Evolutionary conservation across 2,329 filamentous ascomycete genomes (phyloP).

Genomic region (Fusarium bactridioides): DNA sequence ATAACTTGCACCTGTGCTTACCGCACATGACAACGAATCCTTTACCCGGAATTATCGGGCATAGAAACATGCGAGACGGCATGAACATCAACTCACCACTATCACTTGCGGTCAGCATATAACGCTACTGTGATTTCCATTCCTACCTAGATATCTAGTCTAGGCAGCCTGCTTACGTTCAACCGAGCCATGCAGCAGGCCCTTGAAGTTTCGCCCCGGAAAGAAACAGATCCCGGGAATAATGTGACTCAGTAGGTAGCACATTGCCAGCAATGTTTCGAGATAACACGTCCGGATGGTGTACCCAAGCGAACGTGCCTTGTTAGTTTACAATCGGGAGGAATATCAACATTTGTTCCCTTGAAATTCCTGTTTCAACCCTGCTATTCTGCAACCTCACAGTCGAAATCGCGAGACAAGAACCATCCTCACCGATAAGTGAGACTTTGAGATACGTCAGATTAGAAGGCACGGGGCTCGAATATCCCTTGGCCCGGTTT

Average conservation of each 20-base stretch:
- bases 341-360: neutral
- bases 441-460: slow-evolving; percentile 15
- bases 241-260: slow-evolving; percentile 15
- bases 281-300: slow-evolving; percentile 17
- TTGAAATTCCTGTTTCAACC: slow-evolving; percentile 12
- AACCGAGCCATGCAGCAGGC: neutral
- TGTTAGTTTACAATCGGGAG: neutral
- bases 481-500: neutral
- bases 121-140: neutral
- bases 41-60: neutral
- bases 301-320: slow-evolving; percentile 13
- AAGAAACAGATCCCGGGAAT: slow-evolving; percentile 2
- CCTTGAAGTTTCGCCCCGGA: neutral
- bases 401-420: neutral
- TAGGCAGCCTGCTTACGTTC: slow-evolving; percentile 19
- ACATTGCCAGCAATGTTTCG: neutral
- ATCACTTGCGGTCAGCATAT: slow-evolving; percentile 12
- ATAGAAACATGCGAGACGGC: neutral
- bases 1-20: slow-evolving; percentile 7
- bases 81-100: neutral
- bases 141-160: neutral
- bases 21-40: neutral
- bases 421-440: slow-evolving; percentile 1
- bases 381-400: slow-evolving; percentile 11
- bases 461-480: slow-evolving; percentile 3